Evolutionary conservation across 345 rosid species (phyloP).

Genomic region (Mercurialis annua): DNA sequence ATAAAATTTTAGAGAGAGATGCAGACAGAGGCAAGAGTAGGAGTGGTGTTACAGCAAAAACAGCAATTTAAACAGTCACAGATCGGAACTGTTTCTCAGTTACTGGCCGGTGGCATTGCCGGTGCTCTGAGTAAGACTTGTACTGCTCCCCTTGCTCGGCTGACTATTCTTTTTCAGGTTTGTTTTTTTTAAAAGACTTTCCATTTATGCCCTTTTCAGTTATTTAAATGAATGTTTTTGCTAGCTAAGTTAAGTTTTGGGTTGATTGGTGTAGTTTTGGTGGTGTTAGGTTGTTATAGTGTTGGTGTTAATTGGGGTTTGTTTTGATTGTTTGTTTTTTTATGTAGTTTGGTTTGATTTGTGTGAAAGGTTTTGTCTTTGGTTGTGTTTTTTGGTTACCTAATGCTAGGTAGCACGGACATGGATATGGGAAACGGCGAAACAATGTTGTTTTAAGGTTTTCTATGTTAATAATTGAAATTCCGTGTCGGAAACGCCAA

Average conservation of each 20-base stretch:
- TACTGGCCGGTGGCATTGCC: slow-evolving; percentile 32
- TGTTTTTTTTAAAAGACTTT: not conserved
- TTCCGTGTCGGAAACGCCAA: too few species aligned
- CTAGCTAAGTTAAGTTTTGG: not conserved
- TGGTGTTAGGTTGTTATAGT: not conserved
- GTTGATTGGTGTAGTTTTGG: not conserved
- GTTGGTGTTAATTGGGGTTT: not conserved
- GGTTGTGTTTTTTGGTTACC: not conserved
- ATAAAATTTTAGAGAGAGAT: slow-evolving; percentile 24
- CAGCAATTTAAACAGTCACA: slow-evolving; percentile 31
- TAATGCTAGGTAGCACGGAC: too few species aligned
- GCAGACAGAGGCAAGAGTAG: slow-evolving; percentile 86
- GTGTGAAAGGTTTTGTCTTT: not conserved
- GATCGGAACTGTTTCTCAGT: slow-evolving; percentile 28
- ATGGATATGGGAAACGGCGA: too few species aligned
- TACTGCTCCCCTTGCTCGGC: slow-evolving; percentile 38
- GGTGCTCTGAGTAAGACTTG: slow-evolving; percentile 34
- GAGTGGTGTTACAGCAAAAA: slow-evolving; percentile 45
- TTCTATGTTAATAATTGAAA: too few species aligned
- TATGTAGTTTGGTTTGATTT: not conserved
- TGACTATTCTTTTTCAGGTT: slow-evolving; percentile 36
- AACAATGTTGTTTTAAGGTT: too few species aligned
- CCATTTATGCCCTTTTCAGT: not conserved
- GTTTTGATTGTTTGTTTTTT: not conserved
- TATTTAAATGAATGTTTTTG: not conserved